A percentile compares a stretch with the other conserved stretches of the same genome.
Conservation (phyloP, 2,329 filamentous ascomycete species). For the Dryadomyces quercivorus region DNA sequence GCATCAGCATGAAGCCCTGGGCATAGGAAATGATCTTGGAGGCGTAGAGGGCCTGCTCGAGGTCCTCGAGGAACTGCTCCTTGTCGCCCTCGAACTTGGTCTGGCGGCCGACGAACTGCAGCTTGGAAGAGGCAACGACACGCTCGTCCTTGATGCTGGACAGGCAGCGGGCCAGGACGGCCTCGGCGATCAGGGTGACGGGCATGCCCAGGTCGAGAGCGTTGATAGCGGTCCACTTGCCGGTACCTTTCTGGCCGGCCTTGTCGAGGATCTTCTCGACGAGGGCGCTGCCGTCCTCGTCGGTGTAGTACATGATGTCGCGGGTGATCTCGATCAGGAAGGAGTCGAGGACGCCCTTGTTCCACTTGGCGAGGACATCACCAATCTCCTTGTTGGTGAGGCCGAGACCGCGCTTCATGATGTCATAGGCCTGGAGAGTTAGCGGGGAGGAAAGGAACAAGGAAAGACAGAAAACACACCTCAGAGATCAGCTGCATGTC, state of each 20-base stretch:
- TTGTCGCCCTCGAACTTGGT: conserved; percentile 81
- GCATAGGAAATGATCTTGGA: conserved; percentile 99
- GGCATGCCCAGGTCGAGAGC: conserved; percentile 97
- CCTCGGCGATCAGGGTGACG: conserved; percentile 94
- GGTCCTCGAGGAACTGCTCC: conserved; percentile 86
- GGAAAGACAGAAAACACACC: conserved; percentile 35
- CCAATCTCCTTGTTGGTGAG: conserved; percentile 88
- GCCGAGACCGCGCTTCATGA: conserved; percentile 96
- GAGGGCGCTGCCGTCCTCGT: conserved; percentile 79
- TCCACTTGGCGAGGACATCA: conserved; percentile 90
- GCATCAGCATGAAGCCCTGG: conserved; percentile 99
- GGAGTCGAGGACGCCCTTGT: conserved; percentile 95
- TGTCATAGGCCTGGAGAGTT: conserved; percentile 74
- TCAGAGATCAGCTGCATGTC: conserved; percentile 99
- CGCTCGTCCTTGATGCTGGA: conserved; percentile 93
- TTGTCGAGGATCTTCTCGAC: conserved; percentile 99
- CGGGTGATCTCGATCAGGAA: conserved; percentile 99
- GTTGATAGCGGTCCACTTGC: conserved; percentile 99
- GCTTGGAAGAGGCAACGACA: conserved; percentile 64
- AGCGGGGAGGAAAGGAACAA: background rate
- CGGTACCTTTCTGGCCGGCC: conserved; percentile 98
- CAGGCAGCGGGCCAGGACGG: conserved; percentile 89
- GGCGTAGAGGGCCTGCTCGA: conserved; percentile 97
- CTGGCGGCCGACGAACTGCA: conserved; percentile 60
- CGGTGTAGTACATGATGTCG: conserved; percentile 97